Evolutionary conservation across 1,284 basidiomycete genomes (phyloP), one percentile per base, ranked within the genome.

Genomic region (Porodaedalea pini): DNA sequence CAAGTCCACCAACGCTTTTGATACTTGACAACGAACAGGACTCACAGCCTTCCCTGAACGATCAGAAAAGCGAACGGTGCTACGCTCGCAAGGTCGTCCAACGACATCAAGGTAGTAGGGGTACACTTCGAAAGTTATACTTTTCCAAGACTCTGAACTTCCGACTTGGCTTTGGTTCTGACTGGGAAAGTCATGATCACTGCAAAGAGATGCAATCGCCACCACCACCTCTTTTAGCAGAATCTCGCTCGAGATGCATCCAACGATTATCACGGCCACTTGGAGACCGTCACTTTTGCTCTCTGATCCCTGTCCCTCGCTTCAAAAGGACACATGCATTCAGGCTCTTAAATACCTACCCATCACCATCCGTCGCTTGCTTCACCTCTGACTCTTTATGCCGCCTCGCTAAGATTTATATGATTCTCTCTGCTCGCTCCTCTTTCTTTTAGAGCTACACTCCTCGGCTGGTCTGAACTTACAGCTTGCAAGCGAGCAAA

Each of bases 201-300:
- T n/a, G n/a, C n/a, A n/a, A 44, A 44, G 21, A 44, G 41, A 44
- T 44, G 11, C 4, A 44, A 44, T 23, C 41, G 25, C 19, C 2
- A n/a, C 7, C 23, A 15, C 31, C 15, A 7, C 15, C 15, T 29
- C 15, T 47, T 34, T 34, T 13, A 34, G 13, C 32, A 34, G 32
- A 6, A 34, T 34, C 32, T 34, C 6, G 6, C 45, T 13, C 15
- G n/a, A 10, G 19, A 29, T 13, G 25, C 25, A 29, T 27, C 51
- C 31, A 13, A 31, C 23, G 27, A 21, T 17, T 39, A 52, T 40
- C 51, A 40, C 6, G 6, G 37, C 13, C n/a, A 40, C 51, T 27
- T 52, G 29, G 51, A 52, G 11, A 52, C 37, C 37, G 39, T 52
- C 51, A 52, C 27, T 21, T 15, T 19, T 39, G 27, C 5, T 52